phyloP scores from a whole-genome alignment of 192 early-diverging fungal species.

The Podila clonocystis region DNA sequence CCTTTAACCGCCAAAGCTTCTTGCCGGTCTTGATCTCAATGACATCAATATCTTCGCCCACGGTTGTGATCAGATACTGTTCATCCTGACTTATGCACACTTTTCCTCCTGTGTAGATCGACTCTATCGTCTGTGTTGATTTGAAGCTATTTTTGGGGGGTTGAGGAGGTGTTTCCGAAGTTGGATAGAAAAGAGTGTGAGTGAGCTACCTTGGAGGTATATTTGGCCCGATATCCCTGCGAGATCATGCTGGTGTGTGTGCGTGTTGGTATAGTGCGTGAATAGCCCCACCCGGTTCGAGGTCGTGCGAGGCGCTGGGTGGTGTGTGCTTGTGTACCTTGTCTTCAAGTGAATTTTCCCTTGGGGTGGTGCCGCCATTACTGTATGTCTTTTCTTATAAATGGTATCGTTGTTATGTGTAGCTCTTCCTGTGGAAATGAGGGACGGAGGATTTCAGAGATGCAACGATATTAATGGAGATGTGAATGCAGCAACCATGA shows the following conservation, averaged over 20 bases:
- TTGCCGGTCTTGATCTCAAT: slow-evolving; percentile 75
- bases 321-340: slow-evolving; percentile 15
- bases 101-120: slow-evolving; percentile 92
- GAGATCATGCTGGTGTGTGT: not conserved
- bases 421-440: no score
- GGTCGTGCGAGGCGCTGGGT: not conserved
- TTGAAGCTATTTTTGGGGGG: slow-evolving; percentile 67
- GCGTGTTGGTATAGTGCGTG: not conserved
- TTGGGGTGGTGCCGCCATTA: slow-evolving; percentile 51
- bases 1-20: slow-evolving; percentile 70
- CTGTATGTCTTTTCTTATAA: no score
- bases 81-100: slow-evolving; percentile 75
- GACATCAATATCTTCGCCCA: slow-evolving; percentile 86
- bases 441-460: no score
- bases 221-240: not conserved
- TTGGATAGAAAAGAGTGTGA: no score
- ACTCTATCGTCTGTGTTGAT: slow-evolving; percentile 81
- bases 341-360: slow-evolving; percentile 54
- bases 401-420: no score
- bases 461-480: no score
- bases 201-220: not conserved
- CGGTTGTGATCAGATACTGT: slow-evolving; percentile 75
- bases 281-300: not conserved
- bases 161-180: no score
- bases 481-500: no score